A percentile compares a stretch with the other conserved stretches of the same genome.
Evolutionary conservation across 148 eudicot genomes (phyloP).

Genomic region (Amaranthus palmeri): DNA sequence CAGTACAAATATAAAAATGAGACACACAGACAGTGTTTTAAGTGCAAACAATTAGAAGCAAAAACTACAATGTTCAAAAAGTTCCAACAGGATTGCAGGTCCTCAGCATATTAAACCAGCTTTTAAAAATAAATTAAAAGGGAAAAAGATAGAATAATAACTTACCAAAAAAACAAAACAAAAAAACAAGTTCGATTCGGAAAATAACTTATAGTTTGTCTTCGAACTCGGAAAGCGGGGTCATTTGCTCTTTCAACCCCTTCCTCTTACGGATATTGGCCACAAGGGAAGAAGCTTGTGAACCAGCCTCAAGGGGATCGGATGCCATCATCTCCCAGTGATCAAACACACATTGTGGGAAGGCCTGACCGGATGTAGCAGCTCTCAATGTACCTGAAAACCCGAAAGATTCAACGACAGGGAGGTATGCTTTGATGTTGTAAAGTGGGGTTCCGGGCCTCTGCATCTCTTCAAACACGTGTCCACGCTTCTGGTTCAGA

Average conservation of each 20-base stretch:
- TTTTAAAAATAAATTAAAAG: too few relatives aligned
- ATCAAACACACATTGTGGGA: slow-evolving; percentile 24
- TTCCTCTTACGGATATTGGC: slow-evolving; percentile 14
- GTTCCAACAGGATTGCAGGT: too few relatives aligned
- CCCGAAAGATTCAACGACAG: slow-evolving; percentile 20
- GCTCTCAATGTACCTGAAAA: slow-evolving; percentile 19
- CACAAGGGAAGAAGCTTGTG: slow-evolving; percentile 4
- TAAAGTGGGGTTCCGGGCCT: slow-evolving; percentile 22
- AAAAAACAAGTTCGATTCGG: too few relatives aligned
- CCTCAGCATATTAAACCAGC: too few relatives aligned
- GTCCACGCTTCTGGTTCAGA: slow-evolving; percentile 23
- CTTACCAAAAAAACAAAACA: too few relatives aligned
- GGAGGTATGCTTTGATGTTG: slow-evolving; percentile 21
- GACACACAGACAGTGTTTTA: too few relatives aligned
- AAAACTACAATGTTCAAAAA: too few relatives aligned
- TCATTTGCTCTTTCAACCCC: slow-evolving; percentile 19
- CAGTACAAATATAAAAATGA: too few relatives aligned
- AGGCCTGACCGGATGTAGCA: slow-evolving; percentile 20
- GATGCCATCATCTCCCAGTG: slow-evolving; percentile 15
- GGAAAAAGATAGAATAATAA: too few relatives aligned
- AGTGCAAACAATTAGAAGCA: too few relatives aligned
- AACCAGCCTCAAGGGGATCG: slow-evolving; percentile 10
- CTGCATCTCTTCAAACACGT: slow-evolving; percentile 22
- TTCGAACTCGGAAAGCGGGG: slow-evolving; percentile 19
- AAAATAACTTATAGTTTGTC: slow-evolving; percentile 10